Conservation (phyloP, 768 basidiomycete species). For the Chalciporus chontae region DNA sequence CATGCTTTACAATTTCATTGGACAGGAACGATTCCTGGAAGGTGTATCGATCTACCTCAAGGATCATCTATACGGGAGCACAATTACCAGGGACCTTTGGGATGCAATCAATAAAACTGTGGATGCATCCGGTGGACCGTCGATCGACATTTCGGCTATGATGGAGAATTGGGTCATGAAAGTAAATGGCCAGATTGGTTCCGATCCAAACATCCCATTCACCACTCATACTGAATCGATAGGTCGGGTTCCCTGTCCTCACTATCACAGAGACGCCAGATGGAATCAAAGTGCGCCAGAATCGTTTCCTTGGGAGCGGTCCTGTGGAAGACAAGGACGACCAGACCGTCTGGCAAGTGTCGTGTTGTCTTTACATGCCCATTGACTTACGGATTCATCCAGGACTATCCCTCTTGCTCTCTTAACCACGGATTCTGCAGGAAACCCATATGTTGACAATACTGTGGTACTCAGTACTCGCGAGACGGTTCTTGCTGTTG, state of each 20-base stretch:
- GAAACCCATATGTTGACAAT: constrained; percentile 58
- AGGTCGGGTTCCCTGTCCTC: constrained; percentile 86
- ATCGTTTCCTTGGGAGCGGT: constrained; percentile 91
- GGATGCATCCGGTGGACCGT: constrained; percentile 30
- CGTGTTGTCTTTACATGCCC: neutral
- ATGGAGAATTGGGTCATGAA: constrained; percentile 93
- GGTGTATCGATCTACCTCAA: constrained; percentile 92
- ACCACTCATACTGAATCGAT: neutral
- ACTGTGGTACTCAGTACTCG: constrained; percentile 63
- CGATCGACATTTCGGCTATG: constrained; percentile 66
- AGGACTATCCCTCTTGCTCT: constrained; percentile 84
- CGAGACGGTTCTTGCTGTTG: constrained; percentile 67
- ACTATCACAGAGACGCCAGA: constrained; percentile 73
- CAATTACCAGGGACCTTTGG: constrained; percentile 84
- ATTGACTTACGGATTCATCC: neutral
- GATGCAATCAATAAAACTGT: constrained; percentile 76
- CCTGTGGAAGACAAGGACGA: constrained; percentile 77
- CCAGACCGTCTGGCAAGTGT: constrained; percentile 73
- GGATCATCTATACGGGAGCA: constrained; percentile 80
- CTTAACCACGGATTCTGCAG: constrained; percentile 53
- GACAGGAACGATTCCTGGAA: constrained; percentile 82
- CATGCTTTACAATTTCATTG: constrained; percentile 87
- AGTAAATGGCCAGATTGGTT: constrained; percentile 30
- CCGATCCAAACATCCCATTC: neutral
- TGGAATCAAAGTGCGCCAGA: constrained; percentile 79